These are phyloP conservation scores for Onygena corvina DNA, from an alignment of 2,329 filamentous ascomycete species.

Conservation along the genomic window DNA sequence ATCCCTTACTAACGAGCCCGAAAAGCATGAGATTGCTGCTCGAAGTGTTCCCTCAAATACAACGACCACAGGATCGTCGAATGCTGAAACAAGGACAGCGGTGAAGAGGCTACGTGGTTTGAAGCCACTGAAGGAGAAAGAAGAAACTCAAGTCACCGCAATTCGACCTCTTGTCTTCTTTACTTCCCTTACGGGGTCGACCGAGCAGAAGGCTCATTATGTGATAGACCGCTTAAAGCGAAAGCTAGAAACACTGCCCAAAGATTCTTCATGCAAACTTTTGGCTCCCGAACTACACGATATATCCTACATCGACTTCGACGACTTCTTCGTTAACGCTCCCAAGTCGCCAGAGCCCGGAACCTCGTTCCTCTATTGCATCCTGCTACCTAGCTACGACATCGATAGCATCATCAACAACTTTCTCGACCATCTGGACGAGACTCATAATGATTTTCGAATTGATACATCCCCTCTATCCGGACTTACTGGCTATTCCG, in stretches of 20 bases:
- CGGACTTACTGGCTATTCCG: slow-evolving; percentile 68
- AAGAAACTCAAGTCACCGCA: not conserved
- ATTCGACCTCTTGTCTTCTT: slow-evolving; percentile 70
- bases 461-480: slow-evolving; percentile 81
- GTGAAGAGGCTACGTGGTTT: slow-evolving; percentile 15
- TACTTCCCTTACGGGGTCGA: slow-evolving; percentile 75
- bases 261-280: slow-evolving; percentile 22
- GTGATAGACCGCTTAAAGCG: slow-evolving; percentile 47
- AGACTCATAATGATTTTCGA: slow-evolving; percentile 93
- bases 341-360: slow-evolving; percentile 46
- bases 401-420: slow-evolving; percentile 85
- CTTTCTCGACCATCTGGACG: slow-evolving; percentile 73
- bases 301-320: slow-evolving; percentile 75
- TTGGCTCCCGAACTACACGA: slow-evolving; percentile 57
- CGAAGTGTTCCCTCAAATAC: not conserved
- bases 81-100: slow-evolving; percentile 1
- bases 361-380: slow-evolving; percentile 63
- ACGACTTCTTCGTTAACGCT: slow-evolving; percentile 76
- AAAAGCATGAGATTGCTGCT: not conserved
- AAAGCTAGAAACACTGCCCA: slow-evolving; percentile 24
- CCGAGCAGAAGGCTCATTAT: slow-evolving; percentile 57
- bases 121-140: slow-evolving; percentile 10
- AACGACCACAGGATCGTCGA: not conserved
- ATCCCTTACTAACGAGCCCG: not conserved
- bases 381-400: slow-evolving; percentile 84